Evolutionary conservation across 805 yeast genomes (phyloP).

Genomic region (Ogataea pini): DNA sequence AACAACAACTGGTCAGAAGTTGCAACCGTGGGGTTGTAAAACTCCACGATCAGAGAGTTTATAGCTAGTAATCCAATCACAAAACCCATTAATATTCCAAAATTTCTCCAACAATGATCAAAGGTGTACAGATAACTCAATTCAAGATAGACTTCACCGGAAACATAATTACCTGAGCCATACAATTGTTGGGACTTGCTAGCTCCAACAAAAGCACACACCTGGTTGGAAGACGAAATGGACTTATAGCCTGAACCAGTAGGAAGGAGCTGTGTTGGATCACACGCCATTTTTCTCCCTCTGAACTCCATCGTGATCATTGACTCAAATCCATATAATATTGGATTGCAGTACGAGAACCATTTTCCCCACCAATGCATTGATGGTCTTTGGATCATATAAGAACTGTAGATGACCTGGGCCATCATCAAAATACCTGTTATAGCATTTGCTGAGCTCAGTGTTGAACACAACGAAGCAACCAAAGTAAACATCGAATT

Average conservation of each 20-base stretch:
- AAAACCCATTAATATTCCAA: slow-evolving; percentile 51
- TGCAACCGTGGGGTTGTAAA: background rate
- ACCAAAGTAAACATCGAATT: slow-evolving; percentile 53
- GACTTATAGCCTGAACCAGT: slow-evolving; percentile 40
- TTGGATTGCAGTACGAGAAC: slow-evolving; percentile 50
- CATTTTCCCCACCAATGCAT: slow-evolving; percentile 65
- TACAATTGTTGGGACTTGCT: slow-evolving; percentile 24
- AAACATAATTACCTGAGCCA: slow-evolving; percentile 33
- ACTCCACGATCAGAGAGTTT: background rate
- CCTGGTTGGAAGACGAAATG: slow-evolving; percentile 39
- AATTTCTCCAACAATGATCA: slow-evolving; percentile 74
- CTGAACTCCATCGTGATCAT: slow-evolving; percentile 58
- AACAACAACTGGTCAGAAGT: background rate
- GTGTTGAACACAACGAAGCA: slow-evolving; percentile 48
- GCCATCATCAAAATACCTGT: slow-evolving; percentile 51
- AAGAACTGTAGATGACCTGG: slow-evolving; percentile 58
- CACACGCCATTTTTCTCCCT: slow-evolving; percentile 16
- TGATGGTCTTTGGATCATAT: slow-evolving; percentile 53
- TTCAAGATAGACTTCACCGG: slow-evolving; percentile 50
- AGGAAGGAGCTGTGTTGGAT: slow-evolving; percentile 30
- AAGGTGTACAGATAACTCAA: slow-evolving; percentile 49
- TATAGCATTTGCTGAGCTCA: slow-evolving; percentile 58
- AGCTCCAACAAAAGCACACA: slow-evolving; percentile 56
- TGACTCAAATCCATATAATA: slow-evolving; percentile 50
- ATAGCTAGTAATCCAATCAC: slow-evolving; percentile 29